Evolutionary conservation across 2,329 filamentous ascomycete genomes (phyloP).

Genomic region (Blumeriella jaapii): DNA sequence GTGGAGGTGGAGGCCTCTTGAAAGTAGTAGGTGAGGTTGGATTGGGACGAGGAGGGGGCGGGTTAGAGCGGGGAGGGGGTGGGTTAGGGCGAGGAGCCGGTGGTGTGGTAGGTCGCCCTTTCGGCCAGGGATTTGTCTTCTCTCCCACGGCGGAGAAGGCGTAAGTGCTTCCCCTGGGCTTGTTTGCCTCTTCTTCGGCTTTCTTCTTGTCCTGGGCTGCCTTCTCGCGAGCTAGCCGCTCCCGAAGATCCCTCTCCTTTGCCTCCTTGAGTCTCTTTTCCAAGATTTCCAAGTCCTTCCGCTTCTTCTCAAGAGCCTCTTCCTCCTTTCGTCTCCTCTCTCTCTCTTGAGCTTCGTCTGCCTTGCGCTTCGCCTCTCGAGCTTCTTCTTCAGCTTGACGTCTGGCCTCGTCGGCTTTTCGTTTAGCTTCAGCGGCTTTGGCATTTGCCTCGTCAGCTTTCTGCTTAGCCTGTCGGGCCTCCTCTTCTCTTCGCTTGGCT

Average conservation of each 20-base stretch:
- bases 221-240: conserved; percentile 16
- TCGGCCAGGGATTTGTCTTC: conserved; percentile 59
- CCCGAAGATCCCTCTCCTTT: conserved; percentile 35
- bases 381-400: conserved; percentile 27
- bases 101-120: conserved; percentile 37
- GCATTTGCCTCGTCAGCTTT: conserved; percentile 7
- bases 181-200: conserved; percentile 16
- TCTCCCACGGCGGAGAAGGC: conserved; percentile 56
- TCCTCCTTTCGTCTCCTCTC: conserved; percentile 33
- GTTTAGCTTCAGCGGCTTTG: conserved; percentile 2
- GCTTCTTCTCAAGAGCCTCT: conserved; percentile 48
- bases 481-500: conserved; percentile 4
- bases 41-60: conserved; percentile 16
- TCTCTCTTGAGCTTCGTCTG: conserved; percentile 12
- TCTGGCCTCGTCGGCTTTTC: conserved; percentile 14
- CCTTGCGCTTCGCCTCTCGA: conserved; percentile 16
- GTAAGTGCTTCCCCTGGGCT: conserved; percentile 34
- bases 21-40: conserved; percentile 29
- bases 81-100: too few species aligned
- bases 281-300: conserved; percentile 40
- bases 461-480: conserved; percentile 4
- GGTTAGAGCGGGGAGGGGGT: too few species aligned
- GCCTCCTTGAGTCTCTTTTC: conserved; percentile 14
- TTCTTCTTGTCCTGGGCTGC: conserved; percentile 28
- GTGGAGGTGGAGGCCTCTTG: conserved; percentile 32